Base-by-base conservation (phyloP, 73 alveolate species). In the Paraurostyla sp. region DNA sequence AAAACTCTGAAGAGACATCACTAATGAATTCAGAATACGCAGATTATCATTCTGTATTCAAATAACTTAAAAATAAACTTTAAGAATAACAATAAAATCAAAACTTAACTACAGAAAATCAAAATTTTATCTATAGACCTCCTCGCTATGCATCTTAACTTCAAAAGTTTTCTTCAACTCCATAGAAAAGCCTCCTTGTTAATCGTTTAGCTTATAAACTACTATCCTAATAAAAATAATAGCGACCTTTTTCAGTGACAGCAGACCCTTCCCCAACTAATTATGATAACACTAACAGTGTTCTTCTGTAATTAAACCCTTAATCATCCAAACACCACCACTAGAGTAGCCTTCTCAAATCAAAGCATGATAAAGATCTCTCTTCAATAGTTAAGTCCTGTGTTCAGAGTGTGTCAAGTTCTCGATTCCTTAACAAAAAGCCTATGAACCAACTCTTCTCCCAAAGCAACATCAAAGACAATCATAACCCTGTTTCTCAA, bases 1-100 rank as follows among this genome's bases (percentile, higher is more conserved):
- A 45, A 29, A 49, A 73, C 56, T 48, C 86, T 48, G 86, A 73
- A 45, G 86, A 73, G 29, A 73, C 86, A 2, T 73, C 86, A 11
- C 27, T 73, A 45, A 7, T 73, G 29, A 43, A 73, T 36, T 73
- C 65, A 11, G 42, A 68, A 15, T 73, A 73, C 41, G 65, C 86
- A 16, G 86, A 73, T 45, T 73, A 32, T 73, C 86, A 73, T 73
- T 68, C 41, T 48, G 71, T 73, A 4, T 73, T 46, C 40, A 43
- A 48, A 48, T 4, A 42, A 2, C 3, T 73, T 7, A 65, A 65
- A 40, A 32, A 46, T 46, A 46, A 18, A 46, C 13, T 13, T 18
- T 13, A 46, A 46, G 57, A 18, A 18, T 18, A 46, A 46, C 13
- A 15, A 15, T 15, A 46, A 18, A 18, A 46, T 18, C 18, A 46